Base-by-base conservation (phyloP, 306 rosid genomes). In the Cicer bijugum region DNA sequence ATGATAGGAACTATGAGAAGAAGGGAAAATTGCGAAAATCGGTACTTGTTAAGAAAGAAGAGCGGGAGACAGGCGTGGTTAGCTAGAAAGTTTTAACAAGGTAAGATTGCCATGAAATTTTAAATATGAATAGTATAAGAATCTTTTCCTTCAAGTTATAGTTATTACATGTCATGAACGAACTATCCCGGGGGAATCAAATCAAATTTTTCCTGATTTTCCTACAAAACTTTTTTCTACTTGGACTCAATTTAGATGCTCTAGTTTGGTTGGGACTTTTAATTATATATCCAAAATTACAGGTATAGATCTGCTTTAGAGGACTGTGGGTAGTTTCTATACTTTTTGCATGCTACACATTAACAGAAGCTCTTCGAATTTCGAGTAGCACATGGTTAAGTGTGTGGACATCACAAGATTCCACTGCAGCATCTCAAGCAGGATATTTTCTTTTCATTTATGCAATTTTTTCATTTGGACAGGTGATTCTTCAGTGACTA, bases 311-410 rank as follows among this genome's bases (percentile, higher is more conserved):
- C 85, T 56, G 91, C 97, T 73, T 63, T 90, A n/a, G 98, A 74
- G 98, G 97, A 19, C 66, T 86, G 33, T 88, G 96, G 92, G 89
- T 91, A 55, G 92, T 89, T 80, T 65, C 80, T 64, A 60, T 86
- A 79, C 89, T 90, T 70, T 78, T 93, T 51, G 67, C 70, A 10
- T 89, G 86, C 86, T 93, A 89, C 76, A 75, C 73, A 35, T 64
- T 80, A 48, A 88, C 90, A 1, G 97, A 93, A 83, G 78, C 76
- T 83, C 90, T 91, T 83, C 88, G 96, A 82, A 81, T 90, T 84
- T 91, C 83, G 16, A 88, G 92, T 53, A 93, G 97, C 84, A 85
- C 86, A 39, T 93, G 96, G 98, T 84, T 93, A 78, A 86, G 92
- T 58, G 75, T 86, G 69, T 91, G 98, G 98, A 91, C 98, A 19